Evolutionary conservation across 2,329 filamentous ascomycete genomes (phyloP).

Genomic region (Penicillium psychrosexuale): DNA sequence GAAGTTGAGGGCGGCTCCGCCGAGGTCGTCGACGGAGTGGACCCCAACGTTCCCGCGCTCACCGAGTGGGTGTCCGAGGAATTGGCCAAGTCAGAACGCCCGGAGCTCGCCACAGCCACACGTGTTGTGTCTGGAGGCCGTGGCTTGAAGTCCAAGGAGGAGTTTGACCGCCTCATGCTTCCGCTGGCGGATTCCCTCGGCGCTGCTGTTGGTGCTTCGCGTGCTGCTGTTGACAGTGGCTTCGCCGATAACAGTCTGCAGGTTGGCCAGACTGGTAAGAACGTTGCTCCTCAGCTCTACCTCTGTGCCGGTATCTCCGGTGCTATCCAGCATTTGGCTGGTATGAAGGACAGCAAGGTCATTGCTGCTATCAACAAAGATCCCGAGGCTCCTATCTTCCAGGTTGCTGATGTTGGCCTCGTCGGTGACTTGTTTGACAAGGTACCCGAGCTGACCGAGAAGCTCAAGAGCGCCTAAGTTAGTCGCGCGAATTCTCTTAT

Average conservation of each 20-base stretch:
- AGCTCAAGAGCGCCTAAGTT: conserved; percentile 62
- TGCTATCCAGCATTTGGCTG: conserved; percentile 95
- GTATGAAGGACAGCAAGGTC: conserved; percentile 99
- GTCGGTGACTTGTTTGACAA: conserved; percentile 95
- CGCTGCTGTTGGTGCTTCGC: conserved; percentile 91
- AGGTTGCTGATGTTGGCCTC: conserved; percentile 91
- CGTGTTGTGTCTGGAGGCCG: conserved; percentile 91
- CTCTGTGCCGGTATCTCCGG: conserved; percentile 94
- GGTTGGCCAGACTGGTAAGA: conserved; percentile 98
- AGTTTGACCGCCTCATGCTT: conserved; percentile 89
- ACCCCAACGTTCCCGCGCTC: conserved; percentile 70
- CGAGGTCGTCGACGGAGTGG: conserved; percentile 72
- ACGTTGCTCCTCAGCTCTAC: conserved; percentile 93
- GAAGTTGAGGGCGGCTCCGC: conserved; percentile 70
- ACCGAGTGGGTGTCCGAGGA: conserved; percentile 94
- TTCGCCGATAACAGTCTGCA: conserved; percentile 98
- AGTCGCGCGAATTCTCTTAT: conserved; percentile 11
- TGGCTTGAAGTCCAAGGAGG: conserved; percentile 95
- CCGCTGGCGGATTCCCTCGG: conserved; percentile 89
- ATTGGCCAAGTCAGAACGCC: conserved; percentile 86
- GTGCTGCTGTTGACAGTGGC: conserved; percentile 92
- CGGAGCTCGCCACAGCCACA: conserved; percentile 84
- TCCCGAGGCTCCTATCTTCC: conserved; percentile 93
- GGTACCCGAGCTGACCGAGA: conserved; percentile 93
- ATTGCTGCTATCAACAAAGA: conserved; percentile 99